Base-by-base conservation (phyloP, 2,329 filamentous ascomycete genomes). In the Trichoderma sp. region DNA sequence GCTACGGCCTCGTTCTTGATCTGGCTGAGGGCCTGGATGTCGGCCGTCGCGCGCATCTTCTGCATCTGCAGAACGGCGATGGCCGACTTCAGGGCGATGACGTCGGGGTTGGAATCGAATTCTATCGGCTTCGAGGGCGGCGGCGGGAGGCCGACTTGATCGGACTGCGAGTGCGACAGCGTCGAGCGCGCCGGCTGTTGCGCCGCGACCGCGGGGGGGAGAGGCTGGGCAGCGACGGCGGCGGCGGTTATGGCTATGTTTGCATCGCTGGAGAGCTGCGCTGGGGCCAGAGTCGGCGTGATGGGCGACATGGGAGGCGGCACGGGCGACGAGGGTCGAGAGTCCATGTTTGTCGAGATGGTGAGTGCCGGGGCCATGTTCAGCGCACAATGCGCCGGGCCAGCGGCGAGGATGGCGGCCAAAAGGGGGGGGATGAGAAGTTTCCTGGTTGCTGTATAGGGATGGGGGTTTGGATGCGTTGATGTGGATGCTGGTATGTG, bases 51-150 rank as follows among this genome's bases (percentile, higher is more conserved):
- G 76, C 91, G 91, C 74, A 90, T 88, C 71, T 89, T 89, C 81
- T 98, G 94, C 71, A 97, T 84, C 80, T 97, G 93, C 56, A 98
- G 83, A 61, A 97, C 89, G 9, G 92, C 90, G 69, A 97, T 93
- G 54, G 94, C 92, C 29, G 91, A 92, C 71, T 90, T 89, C 69
- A 97, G 84, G 5, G 94, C 94, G 69, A 97, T 90, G 27, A 91
- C 93, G 81, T 98, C 94, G 8, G 92, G 89, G 75, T 97, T 97
- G 66, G 80, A 78, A 71, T 86, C 83, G 69, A 89, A 87, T 72
- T 85, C 82, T 68, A 90, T 82, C 53, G 86, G 82, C 45, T 82
- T 78, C 0, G 84, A 83, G 2, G 81, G 80, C 4, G 85, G 84
- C 2, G 84, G 82, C 1, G 79, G 75, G 39, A 84, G 79, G 42